Base-by-base conservation (phyloP, 352 stramenopile species). In the Phytophthora multivora region DNA sequence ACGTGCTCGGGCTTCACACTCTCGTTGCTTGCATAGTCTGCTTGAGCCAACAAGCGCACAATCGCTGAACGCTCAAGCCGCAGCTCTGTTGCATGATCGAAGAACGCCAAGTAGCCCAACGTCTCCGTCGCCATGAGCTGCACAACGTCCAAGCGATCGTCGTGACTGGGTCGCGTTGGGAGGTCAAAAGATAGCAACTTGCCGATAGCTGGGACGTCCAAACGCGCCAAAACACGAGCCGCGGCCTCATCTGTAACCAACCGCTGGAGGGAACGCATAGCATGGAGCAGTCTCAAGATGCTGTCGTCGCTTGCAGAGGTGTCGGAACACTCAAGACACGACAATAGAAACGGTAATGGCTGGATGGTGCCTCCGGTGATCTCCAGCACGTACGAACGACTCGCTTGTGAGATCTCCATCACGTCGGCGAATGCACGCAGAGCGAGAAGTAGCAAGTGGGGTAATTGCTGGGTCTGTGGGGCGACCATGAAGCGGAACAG, bases 81-180 rank as follows among this genome's bases (percentile, higher is more conserved):
- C 3, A 91, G 63, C 21, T 58, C 63, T 5, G 80, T 50, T 0
- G 65, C 71, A 35, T 86, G 64, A 2, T 73, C 77, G 36, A 86
- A 89, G 26, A 73, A 83, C 8, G 79, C 63, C 81, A 89, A 73
- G 31, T 89, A 86, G 0, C 81, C 81, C 30, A 89, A 72, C 59
- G 86, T 83, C 42, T 91, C 71, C 0, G 80, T 77, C 0, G 66
- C 81, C 64, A 89, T 84, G 49, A 84, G 76, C 35, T 91, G 81
- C n/a, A 77, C 51, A 9, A 64, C 80, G 3, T 79, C 49, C 51
- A 69, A 38, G 13, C 63, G 30, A 66, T 71, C 30, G 43, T 51
- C 5, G 54, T 64, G 7, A 69, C 49, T 25, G 69, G 58, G n/a
- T 3, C 40, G 51, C 52, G 33, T 7, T 36, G 59, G 47, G 2